phyloP scores from a whole-genome alignment of 2,329 filamentous ascomycete species.

The Hyphodiscus sp. region DNA sequence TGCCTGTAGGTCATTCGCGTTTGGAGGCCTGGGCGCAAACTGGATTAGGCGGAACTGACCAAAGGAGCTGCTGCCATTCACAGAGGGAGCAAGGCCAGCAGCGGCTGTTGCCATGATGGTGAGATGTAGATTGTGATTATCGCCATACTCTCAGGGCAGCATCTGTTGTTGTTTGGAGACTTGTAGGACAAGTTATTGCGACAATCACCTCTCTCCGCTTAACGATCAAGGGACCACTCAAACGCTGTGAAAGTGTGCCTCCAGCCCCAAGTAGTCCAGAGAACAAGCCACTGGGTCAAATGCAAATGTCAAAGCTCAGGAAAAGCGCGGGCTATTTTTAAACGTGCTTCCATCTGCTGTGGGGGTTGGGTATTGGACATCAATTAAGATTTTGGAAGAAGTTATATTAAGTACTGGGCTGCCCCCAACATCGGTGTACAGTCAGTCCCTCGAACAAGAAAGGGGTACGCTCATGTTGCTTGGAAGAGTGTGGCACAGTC shows the following conservation, averaged over 20 bases:
- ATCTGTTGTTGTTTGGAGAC: conserved; percentile 8
- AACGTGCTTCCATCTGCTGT: background rate
- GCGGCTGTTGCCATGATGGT: conserved; percentile 25
- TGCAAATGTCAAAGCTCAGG: background rate
- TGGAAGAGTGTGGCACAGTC: background rate
- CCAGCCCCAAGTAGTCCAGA: background rate
- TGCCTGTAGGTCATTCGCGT: conserved; percentile 6
- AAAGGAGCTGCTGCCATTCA: conserved; percentile 17
- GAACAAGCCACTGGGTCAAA: background rate
- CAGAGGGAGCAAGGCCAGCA: conserved; percentile 14
- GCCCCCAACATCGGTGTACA: background rate
- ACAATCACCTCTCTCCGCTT: background rate
- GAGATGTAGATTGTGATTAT: conserved; percentile 12
- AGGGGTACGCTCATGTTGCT: background rate
- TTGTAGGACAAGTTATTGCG: conserved; percentile 1
- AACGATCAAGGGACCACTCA: background rate
- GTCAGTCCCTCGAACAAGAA: background rate
- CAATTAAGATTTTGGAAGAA: background rate
- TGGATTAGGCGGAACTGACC: conserved; percentile 18
- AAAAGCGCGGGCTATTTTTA: background rate
- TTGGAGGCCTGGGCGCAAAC: conserved; percentile 15
- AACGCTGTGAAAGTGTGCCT: background rate
- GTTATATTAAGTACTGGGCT: background rate
- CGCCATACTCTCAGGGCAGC: conserved; percentile 20
- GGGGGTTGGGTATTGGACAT: background rate